These are phyloP conservation scores for Isochrysis galbana DNA, from an alignment of 78 protist species.

Conservation along the genomic window DNA sequence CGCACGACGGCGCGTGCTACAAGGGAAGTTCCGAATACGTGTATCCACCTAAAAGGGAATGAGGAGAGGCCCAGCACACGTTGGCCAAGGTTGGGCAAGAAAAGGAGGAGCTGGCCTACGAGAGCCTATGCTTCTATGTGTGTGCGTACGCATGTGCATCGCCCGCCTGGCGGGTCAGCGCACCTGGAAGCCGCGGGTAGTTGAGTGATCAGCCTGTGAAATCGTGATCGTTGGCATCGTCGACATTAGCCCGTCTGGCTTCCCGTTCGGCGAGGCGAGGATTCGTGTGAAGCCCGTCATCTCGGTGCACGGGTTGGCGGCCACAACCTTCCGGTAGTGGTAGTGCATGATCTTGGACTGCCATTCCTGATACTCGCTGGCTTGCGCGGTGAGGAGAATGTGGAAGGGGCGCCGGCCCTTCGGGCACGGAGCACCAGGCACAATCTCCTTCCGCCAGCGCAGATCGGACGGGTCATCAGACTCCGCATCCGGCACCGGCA, in stretches of 20 bases:
- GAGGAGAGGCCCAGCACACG: too few relatives aligned
- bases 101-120: too few relatives aligned
- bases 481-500: neutral
- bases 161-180: too few relatives aligned
- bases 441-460: neutral
- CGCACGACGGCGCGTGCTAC: too few relatives aligned
- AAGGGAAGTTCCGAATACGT: too few relatives aligned
- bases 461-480: neutral
- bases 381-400: neutral
- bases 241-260: neutral
- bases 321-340: neutral
- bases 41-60: too few relatives aligned
- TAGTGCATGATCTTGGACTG: neutral
- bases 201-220: neutral
- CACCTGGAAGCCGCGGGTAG: too few relatives aligned
- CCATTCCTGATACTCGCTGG: neutral
- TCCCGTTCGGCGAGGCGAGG: neutral
- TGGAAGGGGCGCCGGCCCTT: neutral
- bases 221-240: neutral
- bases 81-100: too few relatives aligned
- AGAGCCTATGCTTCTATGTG: too few relatives aligned
- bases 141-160: too few relatives aligned
- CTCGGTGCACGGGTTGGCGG: neutral
- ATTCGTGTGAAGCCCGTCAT: constrained; percentile 7
- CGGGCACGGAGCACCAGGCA: neutral